Evolutionary conservation across 805 yeast genomes (phyloP).

Genomic region (Barnettozyma sucrosica): DNA sequence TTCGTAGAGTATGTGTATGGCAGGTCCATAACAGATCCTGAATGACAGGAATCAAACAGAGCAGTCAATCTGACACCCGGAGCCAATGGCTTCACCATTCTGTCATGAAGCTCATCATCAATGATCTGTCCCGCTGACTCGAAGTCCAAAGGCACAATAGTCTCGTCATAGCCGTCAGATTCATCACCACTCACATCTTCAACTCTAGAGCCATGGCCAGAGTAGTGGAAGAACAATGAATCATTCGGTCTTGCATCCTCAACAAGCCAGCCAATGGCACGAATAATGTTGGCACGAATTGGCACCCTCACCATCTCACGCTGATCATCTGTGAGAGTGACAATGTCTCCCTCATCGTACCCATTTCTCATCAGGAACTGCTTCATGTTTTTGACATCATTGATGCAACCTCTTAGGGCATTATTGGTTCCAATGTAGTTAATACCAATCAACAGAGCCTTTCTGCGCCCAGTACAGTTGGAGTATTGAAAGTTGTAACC

Average conservation of each 20-base stretch:
- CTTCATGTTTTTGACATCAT: constrained; percentile 54
- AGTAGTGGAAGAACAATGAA: constrained; percentile 73
- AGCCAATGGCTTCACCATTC: constrained; percentile 62
- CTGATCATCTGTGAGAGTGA: constrained; percentile 54
- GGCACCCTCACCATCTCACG: constrained; percentile 48
- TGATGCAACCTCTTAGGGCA: constrained; percentile 71
- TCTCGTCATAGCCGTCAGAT: constrained; percentile 67
- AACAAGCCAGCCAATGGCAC: constrained; percentile 82
- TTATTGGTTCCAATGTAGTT: constrained; percentile 65
- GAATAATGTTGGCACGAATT: constrained; percentile 59
- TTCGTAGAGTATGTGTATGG: constrained; percentile 79
- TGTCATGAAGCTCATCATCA: constrained; percentile 70
- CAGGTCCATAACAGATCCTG: constrained; percentile 76
- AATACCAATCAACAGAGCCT: constrained; percentile 74
- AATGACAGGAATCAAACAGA: constrained; percentile 79
- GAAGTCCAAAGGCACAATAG: constrained; percentile 70
- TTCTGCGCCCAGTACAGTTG: constrained; percentile 62
- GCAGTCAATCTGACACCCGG: constrained; percentile 76
- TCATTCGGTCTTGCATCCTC: constrained; percentile 70
- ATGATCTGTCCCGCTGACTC: constrained; percentile 59
- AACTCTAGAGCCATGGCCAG: constrained; percentile 83
- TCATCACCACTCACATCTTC: constrained; percentile 69
- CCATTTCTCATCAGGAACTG: constrained; percentile 40
- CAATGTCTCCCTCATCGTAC: constrained; percentile 49
- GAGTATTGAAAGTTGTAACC: constrained; percentile 49